Evolutionary conservation across 2,329 filamentous ascomycete species (phyloP), one percentile per base, ranked within the genome.

Genomic region (Alternaria solani): DNA sequence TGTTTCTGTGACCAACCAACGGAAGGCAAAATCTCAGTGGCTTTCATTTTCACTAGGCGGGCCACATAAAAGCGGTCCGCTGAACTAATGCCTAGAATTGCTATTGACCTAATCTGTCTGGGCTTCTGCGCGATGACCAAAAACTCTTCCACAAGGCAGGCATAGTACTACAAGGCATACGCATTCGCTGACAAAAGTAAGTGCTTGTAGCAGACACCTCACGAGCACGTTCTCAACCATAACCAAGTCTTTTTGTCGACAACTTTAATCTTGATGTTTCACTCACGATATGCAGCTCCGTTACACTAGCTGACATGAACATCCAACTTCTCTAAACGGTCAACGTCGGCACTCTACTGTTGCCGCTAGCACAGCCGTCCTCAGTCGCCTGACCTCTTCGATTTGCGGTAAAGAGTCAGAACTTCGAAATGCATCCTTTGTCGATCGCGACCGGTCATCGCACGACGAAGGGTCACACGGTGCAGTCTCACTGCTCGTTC

Each of bases 381-480:
- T 28, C 25, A 42, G 7, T 57, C 55, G 48, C 32, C 55, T 58
- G 55, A 54, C 42, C 42, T 54, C 26, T 7, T 32, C 47, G 34
- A 44, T 32, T 20, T 32, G 41, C 42, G 30, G 12, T 14, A 12
- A 38, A 11, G 16, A 38, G 34, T 36, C 26, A 16, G 30, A 25
- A 36, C 46, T 38, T n/a, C 34, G 46, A 49, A 23, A 49, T 16
- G 18, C 14, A 47, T 16, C 34, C 16, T 47, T 18, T 39, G 42
- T n/a, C 43, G 49, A 47, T 42, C 34, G 34, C 34, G 11, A 46
- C 30, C 34, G 34, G 28, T 30, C 16, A 20, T 42, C 44, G 41
- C 46, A 56, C 54, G 44, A 51, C 14, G 16, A 18, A 9, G 14
- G 49, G 30, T 48, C 55, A 46, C 30, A 55, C 25, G 52, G 44